Evolutionary conservation across 805 yeast species (phyloP).

Genomic region (Dipodascus geniculatus): DNA sequence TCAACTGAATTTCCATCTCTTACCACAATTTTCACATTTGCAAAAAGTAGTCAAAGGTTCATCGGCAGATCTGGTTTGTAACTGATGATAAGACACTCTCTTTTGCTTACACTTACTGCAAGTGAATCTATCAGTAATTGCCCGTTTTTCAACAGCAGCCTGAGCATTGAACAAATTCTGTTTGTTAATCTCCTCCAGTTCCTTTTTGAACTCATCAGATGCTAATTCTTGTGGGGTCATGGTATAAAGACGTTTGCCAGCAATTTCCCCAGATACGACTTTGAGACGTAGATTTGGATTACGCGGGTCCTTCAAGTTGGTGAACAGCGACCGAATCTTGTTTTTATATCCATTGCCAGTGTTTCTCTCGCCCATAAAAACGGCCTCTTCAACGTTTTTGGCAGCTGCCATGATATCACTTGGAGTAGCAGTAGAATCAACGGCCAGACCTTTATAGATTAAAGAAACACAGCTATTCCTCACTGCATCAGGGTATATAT

Average conservation of each 20-base stretch:
- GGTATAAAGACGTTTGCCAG: constrained; percentile 51
- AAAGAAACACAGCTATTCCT: constrained; percentile 80
- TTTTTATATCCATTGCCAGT: constrained; percentile 41
- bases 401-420: constrained; percentile 50
- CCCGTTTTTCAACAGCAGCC: constrained; percentile 92
- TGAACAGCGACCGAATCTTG: constrained; percentile 73
- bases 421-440: constrained; percentile 56
- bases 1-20: constrained; percentile 88
- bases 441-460: constrained; percentile 78
- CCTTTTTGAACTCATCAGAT: constrained; percentile 77
- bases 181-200: constrained; percentile 73
- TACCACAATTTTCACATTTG: constrained; percentile 95
- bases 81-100: constrained; percentile 91
- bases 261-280: constrained; percentile 54
- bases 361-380: constrained; percentile 45
- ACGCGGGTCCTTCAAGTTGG: constrained; percentile 79
- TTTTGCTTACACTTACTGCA: constrained; percentile 97
- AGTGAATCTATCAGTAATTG: constrained; percentile 90
- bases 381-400: constrained; percentile 61
- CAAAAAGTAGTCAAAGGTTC: constrained; percentile 98
- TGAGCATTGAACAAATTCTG: constrained; percentile 92
- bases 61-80: constrained; percentile 98
- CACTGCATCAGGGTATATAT: constrained; percentile 59
- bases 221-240: constrained; percentile 96
- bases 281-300: constrained; percentile 74